Evolutionary conservation across 1,284 basidiomycete species (phyloP), one percentile per base, ranked within the genome.

Genomic region (Termitomyces sp.): DNA sequence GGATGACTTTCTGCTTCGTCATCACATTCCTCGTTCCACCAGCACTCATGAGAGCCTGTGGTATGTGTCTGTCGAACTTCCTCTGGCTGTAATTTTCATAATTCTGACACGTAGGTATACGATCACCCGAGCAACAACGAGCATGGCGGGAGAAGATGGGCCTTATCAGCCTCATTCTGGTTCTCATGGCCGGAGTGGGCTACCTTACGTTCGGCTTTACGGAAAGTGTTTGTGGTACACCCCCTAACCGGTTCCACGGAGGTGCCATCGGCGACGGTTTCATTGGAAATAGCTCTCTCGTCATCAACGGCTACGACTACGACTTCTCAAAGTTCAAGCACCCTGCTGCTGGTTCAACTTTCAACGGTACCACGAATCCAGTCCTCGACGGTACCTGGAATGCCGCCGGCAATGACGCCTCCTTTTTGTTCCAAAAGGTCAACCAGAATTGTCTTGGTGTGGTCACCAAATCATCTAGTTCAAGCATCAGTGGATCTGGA

Each of bases 121-220:
- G 82, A 55, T 96, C 89, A 16, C 91, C 93, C 0, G 97, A 99
- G 61, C 90, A 92, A 62, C 93, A 96, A 70, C 84, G 93, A 50
- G 96, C 96, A 39, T 99, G 95, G 92, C 81, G 97, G 57, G 96
- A 99, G 72, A 99, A 99, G 77, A 95, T 98, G 71, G 96, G 96
- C 33, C 81, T 99, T 30, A 75, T 99, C 53, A 75, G 78, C 58
- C 80, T 98, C 69, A 92, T 97, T 62, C 67, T 82, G 14, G 7
- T 69, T 18, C 81, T 94, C 60, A 98, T 99, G 96, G 88, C 88
- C 19, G 81, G 77, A 44, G 97, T 99, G 66, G 96, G 95, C 70
- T 99, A 94, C 81, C 79, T 99, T 67, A 99, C 96, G 1, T 99
- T 99, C 72, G 96, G 97, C n/a, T 99, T 99, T 76, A 98, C 95